Evolutionary conservation across 345 rosid genomes (phyloP).

Genomic region (Leavenworthia alabamica): DNA sequence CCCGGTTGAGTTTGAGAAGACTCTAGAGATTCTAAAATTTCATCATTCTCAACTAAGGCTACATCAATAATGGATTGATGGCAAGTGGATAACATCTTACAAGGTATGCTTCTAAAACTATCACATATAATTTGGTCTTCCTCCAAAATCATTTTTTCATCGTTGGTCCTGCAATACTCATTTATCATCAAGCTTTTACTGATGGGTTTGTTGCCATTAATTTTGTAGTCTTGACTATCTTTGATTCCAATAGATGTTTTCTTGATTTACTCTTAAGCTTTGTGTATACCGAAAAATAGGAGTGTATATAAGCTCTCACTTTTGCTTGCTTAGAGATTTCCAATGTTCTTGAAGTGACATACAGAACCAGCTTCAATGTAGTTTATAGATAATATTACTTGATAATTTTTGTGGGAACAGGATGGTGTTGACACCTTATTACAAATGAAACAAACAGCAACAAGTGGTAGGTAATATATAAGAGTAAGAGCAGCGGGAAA

Average conservation of each 20-base stretch:
- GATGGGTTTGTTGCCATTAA: not conserved
- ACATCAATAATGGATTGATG: conserved; percentile 75
- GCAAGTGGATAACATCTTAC: conserved; percentile 53
- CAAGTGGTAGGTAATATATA: conserved; percentile 24
- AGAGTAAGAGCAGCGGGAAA: conserved; percentile 13
- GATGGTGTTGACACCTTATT: conserved; percentile 26
- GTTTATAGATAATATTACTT: not conserved
- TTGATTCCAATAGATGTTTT: not conserved
- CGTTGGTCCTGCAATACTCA: not conserved
- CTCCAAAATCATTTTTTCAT: not conserved
- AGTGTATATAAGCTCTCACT: not conserved
- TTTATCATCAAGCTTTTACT: conserved; percentile 14
- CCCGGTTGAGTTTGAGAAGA: conserved; percentile 42
- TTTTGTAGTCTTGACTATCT: not conserved
- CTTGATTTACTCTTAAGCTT: not conserved
- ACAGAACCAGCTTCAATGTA: conserved; percentile 10
- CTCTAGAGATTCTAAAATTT: conserved; percentile 48
- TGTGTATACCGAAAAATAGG: not conserved
- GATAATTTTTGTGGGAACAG: conserved; percentile 4
- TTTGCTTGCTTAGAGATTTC: conserved; percentile 1
- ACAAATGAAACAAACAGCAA: conserved; percentile 20
- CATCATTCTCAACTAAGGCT: conserved; percentile 53
- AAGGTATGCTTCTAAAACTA: conserved; percentile 30
- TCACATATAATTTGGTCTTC: not conserved
- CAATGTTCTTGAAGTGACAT: conserved; percentile 3